Percentiles rank a stretch among this genome's conserved stretches.
Conservation (phyloP, 768 basidiomycete species). For the Mycena vulgaris region DNA sequence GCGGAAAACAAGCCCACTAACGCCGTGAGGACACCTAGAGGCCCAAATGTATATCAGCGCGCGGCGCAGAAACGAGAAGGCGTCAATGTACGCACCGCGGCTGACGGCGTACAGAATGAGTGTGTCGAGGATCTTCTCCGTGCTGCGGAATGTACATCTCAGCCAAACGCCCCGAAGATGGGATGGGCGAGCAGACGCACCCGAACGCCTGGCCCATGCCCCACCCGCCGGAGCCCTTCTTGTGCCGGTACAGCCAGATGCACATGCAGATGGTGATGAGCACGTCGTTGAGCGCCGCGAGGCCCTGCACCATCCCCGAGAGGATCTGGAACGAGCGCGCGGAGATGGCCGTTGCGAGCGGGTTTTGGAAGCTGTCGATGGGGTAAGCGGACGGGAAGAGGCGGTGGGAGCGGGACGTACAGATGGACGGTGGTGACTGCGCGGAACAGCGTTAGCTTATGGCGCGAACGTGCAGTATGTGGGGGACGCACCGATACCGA, state of each 20-base stretch:
- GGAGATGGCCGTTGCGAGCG: conserved; percentile 23
- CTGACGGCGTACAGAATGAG: conserved; percentile 33
- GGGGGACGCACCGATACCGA: conserved; percentile 32
- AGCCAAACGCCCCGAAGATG: too few relatives aligned
- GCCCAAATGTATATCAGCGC: not conserved
- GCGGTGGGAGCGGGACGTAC: not conserved
- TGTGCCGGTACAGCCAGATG: conserved; percentile 25
- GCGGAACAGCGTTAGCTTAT: not conserved
- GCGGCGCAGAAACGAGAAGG: not conserved
- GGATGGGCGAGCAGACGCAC: not conserved
- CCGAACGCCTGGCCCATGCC: conserved; percentile 14
- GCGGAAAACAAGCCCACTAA: not conserved
- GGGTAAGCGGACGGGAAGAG: not conserved
- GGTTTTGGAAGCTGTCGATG: conserved; percentile 16
- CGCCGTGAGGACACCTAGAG: conserved; percentile 30
- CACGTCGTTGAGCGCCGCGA: conserved; percentile 32
- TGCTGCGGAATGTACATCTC: not conserved
- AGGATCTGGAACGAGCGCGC: conserved; percentile 32
- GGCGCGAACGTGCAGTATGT: not conserved
- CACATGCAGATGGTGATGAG: conserved; percentile 33
- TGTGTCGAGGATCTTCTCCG: conserved; percentile 29
- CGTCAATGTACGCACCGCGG: conserved; percentile 23
- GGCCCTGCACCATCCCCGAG: conserved; percentile 29
- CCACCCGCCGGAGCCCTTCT: conserved; percentile 17
- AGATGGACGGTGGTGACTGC: conserved; percentile 31